These are phyloP conservation scores for Purshia tridentata DNA, from an alignment of 306 rosid genomes.

Conservation along the genomic window DNA sequence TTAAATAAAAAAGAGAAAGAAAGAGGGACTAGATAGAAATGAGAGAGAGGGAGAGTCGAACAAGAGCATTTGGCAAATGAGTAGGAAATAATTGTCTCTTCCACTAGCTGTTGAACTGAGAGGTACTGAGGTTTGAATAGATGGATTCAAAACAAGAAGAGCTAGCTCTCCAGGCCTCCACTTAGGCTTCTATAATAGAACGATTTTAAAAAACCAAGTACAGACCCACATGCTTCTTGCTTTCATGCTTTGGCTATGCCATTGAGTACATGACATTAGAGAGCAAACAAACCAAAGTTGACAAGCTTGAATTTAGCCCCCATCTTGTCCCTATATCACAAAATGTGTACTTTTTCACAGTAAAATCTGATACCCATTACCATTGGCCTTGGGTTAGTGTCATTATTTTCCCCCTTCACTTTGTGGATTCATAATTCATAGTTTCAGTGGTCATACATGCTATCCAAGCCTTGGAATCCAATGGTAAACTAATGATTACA, in stretches of 20 bases:
- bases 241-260: constrained; percentile 32
- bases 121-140: constrained; percentile 12
- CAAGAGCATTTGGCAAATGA: constrained; percentile 27
- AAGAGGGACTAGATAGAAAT: no score
- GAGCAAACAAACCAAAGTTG: constrained; percentile 24
- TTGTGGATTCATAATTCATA: constrained; percentile 8
- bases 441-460: not conserved
- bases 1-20: no score
- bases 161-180: not conserved
- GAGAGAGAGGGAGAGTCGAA: not conserved
- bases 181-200: not conserved
- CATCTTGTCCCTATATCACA: constrained; percentile 41
- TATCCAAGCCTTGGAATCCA: constrained; percentile 25
- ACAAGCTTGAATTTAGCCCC: constrained; percentile 47
- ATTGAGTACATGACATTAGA: constrained; percentile 26
- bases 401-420: not conserved
- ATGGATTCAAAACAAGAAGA: constrained; percentile 4
- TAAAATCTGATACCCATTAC: constrained; percentile 20
- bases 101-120: not conserved
- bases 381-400: constrained; percentile 18
- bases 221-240: constrained; percentile 44
- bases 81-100: constrained; percentile 36
- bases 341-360: constrained; percentile 9
- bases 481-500: constrained; percentile 20
- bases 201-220: constrained; percentile 20